phyloP scores from a whole-genome alignment of 257 asterid species.

The Przewalskia tangutica region DNA sequence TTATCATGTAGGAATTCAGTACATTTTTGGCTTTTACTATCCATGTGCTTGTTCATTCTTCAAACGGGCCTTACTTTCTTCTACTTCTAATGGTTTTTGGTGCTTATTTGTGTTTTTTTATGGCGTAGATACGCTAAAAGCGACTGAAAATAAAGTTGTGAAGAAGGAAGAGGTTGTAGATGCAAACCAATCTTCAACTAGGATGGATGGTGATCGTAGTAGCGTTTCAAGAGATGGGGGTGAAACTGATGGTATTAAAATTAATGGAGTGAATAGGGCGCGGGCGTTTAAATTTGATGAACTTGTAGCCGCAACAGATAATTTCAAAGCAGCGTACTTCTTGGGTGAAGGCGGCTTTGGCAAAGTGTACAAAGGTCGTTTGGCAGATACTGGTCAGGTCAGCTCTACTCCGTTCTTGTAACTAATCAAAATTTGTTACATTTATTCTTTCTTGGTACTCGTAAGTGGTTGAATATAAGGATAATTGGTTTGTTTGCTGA shows the following conservation, averaged over 20 bases:
- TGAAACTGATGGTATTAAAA: background rate
- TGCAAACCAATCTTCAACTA: conserved; percentile 19
- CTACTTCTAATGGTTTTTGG: background rate
- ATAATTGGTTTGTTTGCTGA: background rate
- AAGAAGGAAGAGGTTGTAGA: conserved; percentile 23
- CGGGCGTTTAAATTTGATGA: conserved; percentile 16
- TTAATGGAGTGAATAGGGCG: conserved; percentile 10
- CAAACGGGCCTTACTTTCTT: background rate
- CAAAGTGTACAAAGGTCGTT: conserved; percentile 45
- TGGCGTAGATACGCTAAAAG: conserved; percentile 24
- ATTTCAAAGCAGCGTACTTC: conserved; percentile 39
- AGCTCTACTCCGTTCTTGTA: conserved; percentile 5
- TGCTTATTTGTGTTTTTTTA: conserved; percentile 3
- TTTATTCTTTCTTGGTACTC: background rate
- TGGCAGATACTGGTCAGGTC: conserved; percentile 46
- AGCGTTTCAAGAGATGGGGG: conserved; percentile 12
- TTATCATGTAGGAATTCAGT: conserved; percentile 1
- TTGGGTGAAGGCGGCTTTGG: conserved; percentile 79
- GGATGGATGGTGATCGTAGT: conserved; percentile 4
- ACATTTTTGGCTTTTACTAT: conserved; percentile 5
- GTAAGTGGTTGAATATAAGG: background rate
- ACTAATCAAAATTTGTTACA: background rate
- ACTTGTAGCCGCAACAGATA: conserved; percentile 39
- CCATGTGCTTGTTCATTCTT: background rate
- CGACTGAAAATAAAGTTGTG: conserved; percentile 20